Percentiles rank a stretch among this genome's conserved stretches.
phyloP scores from a whole-genome alignment of 2,329 filamentous ascomycete species.

The Gaeumannomyces sp. region DNA sequence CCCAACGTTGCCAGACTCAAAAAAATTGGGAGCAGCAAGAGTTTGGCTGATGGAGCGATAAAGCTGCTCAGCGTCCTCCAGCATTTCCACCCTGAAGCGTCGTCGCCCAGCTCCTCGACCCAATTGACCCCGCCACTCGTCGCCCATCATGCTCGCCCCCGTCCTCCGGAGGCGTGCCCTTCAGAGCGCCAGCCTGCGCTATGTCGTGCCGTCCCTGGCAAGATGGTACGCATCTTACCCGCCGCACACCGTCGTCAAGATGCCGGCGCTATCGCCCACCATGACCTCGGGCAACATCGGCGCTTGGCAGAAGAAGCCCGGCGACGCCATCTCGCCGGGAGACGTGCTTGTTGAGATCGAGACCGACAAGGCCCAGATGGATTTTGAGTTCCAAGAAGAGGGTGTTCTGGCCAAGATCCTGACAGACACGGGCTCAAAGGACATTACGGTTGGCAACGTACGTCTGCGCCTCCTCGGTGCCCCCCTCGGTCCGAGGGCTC shows the following conservation, averaged over 20 bases:
- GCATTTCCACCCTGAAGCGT: background rate
- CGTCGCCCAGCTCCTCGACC: background rate
- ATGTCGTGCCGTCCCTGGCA: slow-evolving; percentile 47
- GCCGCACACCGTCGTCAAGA: slow-evolving; percentile 89
- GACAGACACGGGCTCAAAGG: slow-evolving; percentile 89
- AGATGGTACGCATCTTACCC: slow-evolving; percentile 79
- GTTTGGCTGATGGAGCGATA: background rate
- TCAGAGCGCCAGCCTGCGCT: slow-evolving; percentile 44
- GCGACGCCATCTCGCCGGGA: slow-evolving; percentile 79
- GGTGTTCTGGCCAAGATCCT: slow-evolving; percentile 91
- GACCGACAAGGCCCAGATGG: slow-evolving; percentile 99
- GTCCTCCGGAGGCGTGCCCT: slow-evolving; percentile 58
- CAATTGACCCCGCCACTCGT: slow-evolving; percentile 1
- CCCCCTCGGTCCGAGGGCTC: background rate
- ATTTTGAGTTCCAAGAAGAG: slow-evolving; percentile 99
- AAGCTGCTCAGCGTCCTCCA: background rate
- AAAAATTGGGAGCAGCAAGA: slow-evolving; percentile 10
- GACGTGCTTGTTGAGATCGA: slow-evolving; percentile 98
- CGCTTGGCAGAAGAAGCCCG: slow-evolving; percentile 94
- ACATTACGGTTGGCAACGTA: slow-evolving; percentile 90
- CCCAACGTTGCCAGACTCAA: slow-evolving; percentile 6
- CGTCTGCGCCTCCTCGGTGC: slow-evolving; percentile 34
- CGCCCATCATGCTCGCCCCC: slow-evolving; percentile 52
- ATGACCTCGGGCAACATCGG: slow-evolving; percentile 98
- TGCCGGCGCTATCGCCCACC: slow-evolving; percentile 96